Evolutionary conservation across 148 eudicot genomes (phyloP).

Genomic region (Arbutus unedo): DNA sequence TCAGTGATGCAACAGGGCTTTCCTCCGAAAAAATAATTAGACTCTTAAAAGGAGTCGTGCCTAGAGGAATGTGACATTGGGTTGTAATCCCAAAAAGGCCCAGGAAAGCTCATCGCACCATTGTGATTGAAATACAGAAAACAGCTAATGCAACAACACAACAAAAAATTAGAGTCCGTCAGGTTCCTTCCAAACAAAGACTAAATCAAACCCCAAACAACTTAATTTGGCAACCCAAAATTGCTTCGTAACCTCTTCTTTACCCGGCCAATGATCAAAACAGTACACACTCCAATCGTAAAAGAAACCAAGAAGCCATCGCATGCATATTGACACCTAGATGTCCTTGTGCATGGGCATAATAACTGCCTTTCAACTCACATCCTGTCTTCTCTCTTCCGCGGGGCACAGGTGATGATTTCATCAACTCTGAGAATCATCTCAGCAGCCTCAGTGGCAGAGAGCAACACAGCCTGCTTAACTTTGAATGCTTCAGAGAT

Average conservation of each 20-base stretch:
- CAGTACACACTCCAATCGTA: neutral
- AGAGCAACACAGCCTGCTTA: slow-evolving; percentile 82
- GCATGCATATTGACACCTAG: neutral
- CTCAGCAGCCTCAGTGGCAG: slow-evolving; percentile 95
- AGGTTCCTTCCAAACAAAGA: neutral
- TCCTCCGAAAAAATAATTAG: no score
- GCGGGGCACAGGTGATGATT: slow-evolving; percentile 92
- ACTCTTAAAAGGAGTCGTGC: no score
- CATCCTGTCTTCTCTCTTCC: slow-evolving; percentile 92
- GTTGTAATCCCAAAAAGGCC: no score
- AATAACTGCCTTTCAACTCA: slow-evolving; percentile 25
- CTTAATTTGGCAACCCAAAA: neutral
- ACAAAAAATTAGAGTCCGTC: neutral
- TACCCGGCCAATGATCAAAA: neutral
- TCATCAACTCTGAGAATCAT: slow-evolving; percentile 94
- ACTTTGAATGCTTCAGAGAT: slow-evolving; percentile 90
- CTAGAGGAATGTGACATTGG: no score
- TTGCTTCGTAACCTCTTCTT: neutral
- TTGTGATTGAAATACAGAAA: no score
- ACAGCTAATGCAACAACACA: neutral
- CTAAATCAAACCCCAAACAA: neutral
- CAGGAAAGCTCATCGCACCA: no score
- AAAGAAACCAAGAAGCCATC: neutral
- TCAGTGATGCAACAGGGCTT: no score
- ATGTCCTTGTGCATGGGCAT: neutral